Percentiles rank a stretch among this genome's conserved stretches.
These are phyloP conservation scores for Cicer cuneatum DNA, from an alignment of 306 rosid genomes.

Conservation along the genomic window DNA sequence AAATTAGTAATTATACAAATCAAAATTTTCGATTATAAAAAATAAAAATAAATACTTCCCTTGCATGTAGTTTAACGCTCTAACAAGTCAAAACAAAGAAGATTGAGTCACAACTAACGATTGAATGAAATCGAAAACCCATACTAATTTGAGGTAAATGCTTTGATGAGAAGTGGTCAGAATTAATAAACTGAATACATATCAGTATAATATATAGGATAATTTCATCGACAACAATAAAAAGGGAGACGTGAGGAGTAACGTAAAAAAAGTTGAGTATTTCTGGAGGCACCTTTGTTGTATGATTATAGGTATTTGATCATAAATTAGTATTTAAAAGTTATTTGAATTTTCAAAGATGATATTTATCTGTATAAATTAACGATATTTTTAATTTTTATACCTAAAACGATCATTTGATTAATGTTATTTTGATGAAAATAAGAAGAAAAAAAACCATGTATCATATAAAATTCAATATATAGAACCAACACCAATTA, in stretches of 20 bases:
- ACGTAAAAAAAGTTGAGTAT: constrained; percentile 11
- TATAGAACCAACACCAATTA: too few species aligned
- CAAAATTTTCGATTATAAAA: background rate
- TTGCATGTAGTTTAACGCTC: background rate
- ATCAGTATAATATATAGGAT: background rate
- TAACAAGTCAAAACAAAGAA: constrained; percentile 16
- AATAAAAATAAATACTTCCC: background rate
- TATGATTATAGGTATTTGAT: too few species aligned
- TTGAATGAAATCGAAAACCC: background rate
- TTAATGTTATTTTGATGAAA: too few species aligned
- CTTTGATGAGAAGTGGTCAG: constrained; percentile 48
- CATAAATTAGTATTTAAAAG: too few species aligned
- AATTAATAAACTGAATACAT: constrained; percentile 20
- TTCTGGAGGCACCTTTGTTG: constrained; percentile 22
- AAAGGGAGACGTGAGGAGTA: constrained; percentile 42
- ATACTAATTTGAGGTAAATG: constrained; percentile 33
- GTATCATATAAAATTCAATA: too few species aligned
- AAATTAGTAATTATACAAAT: background rate
- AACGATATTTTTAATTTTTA: too few species aligned
- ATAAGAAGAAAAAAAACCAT: too few species aligned
- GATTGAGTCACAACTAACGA: background rate
- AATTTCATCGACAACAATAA: constrained; percentile 30
- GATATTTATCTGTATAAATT: too few species aligned
- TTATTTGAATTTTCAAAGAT: too few species aligned
- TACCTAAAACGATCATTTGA: too few species aligned